Base-by-base conservation (phyloP, 305 asterid species). In the Ajuga reptans region DNA sequence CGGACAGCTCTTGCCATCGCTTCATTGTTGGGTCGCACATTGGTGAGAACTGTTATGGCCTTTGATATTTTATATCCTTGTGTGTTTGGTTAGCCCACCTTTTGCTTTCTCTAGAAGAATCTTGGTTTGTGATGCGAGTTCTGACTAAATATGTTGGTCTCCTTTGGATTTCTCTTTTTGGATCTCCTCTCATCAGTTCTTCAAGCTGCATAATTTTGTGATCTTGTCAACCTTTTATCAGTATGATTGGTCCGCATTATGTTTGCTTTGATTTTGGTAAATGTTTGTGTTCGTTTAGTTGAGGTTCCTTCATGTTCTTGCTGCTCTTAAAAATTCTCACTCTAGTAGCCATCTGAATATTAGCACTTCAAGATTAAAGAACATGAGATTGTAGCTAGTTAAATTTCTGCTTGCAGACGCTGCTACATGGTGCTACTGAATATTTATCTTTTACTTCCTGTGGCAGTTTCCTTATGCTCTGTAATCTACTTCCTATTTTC, bases 1-100 rank as follows among this genome's bases (percentile, higher is more conserved):
- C 84, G 99, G 78, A 87, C 85, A 68, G 99, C 99, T 55, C 93
- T 93, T 78, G 95, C 96, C 78, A 75, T 93, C 61, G 90, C 99
- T 81, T 91, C 89, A 39, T 53, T 93, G 76, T 79, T 93, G 83
- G 84, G 82, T 72, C 97, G 99, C 69, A 89, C 96, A 56, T 78
- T 93, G 97, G 99, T 93, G 75, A 86, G 91, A 71, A 72, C 67
- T 37, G 57, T 63, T 63, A 60, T 59, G 66, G 49, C 58, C 68
- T 54, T 68, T 79, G 27, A 21, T 21, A 2, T 21, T 27, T 66
- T 67, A 66, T 12, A 58, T 57, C 52, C 55, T 27, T n/a, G 17
- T n/a, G 18, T 12, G 12, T 61, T 15, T 72, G 56, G 60, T 49
- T 39, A 36, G 15, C 52, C 42, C 50, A 68, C 18, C 18, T 17